Evolutionary conservation across 2,329 filamentous ascomycete genomes (phyloP).

Genomic region (Colletotrichum australisinense): DNA sequence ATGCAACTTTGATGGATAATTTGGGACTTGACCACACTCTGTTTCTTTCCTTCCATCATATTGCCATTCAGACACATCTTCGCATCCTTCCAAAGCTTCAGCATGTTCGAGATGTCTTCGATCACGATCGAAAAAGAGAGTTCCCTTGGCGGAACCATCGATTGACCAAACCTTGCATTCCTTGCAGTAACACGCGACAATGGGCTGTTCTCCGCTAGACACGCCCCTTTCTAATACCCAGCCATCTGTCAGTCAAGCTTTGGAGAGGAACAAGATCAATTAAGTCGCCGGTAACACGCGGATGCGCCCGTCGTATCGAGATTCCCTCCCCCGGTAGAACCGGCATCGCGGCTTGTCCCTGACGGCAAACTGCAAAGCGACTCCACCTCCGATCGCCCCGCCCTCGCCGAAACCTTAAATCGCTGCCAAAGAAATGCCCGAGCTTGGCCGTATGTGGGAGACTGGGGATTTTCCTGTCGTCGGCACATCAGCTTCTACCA

Average conservation of each 20-base stretch:
- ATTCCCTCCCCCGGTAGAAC: not conserved
- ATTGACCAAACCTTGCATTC: not conserved
- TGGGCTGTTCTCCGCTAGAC: not conserved
- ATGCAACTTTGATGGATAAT: not conserved
- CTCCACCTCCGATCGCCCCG: conserved; percentile 10
- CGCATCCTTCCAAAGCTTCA: no score
- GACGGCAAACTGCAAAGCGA: not conserved
- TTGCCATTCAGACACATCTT: not conserved
- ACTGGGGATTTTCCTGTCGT: not conserved
- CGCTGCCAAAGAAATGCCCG: not conserved
- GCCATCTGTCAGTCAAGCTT: not conserved
- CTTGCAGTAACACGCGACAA: not conserved
- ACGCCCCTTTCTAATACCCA: not conserved
- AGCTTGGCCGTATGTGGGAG: conserved; percentile 2
- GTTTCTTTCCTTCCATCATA: not conserved
- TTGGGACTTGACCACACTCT: not conserved
- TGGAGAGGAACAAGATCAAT: not conserved
- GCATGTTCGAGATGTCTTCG: no score
- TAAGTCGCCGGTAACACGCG: not conserved
- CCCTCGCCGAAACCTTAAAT: conserved; percentile 2
- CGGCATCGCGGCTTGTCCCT: not conserved
- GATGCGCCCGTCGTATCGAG: not conserved
- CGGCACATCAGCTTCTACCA: not conserved
- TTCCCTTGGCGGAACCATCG: no score
- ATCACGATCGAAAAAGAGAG: no score